Percentiles rank a stretch among this genome's conserved stretches.
These are phyloP conservation scores for Manihot esculenta DNA, from an alignment of 441 rosid species.

Conservation along the genomic window DNA sequence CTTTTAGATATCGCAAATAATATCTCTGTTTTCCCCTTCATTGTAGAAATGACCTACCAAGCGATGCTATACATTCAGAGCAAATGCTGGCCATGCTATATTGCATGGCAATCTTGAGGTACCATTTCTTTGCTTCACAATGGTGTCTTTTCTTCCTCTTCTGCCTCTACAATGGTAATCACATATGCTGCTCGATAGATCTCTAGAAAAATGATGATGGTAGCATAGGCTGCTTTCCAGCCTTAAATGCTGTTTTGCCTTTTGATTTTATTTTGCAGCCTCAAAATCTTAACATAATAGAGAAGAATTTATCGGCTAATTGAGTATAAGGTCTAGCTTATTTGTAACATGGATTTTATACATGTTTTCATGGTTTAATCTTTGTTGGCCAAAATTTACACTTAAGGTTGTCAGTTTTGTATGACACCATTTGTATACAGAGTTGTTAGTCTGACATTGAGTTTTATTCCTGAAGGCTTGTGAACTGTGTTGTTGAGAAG, in stretches of 20 bases:
- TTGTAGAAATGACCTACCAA: slow-evolving; percentile 44
- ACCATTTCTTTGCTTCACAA: slow-evolving; percentile 13
- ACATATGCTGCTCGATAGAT: not conserved
- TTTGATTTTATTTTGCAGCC: not conserved
- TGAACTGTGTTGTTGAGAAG: slow-evolving; percentile 88
- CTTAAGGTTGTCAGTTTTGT: not conserved
- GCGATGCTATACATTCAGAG: slow-evolving; percentile 60
- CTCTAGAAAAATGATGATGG: not conserved
- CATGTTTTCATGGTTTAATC: not conserved
- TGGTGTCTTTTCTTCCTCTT: not conserved
- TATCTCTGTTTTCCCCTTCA: not conserved
- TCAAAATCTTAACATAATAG: not conserved
- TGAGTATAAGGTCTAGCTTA: not conserved
- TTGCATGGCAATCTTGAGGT: slow-evolving; percentile 91
- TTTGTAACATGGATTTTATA: not conserved
- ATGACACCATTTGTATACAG: not conserved
- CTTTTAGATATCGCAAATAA: not conserved
- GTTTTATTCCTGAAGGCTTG: slow-evolving; percentile 64
- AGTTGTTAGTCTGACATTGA: not conserved
- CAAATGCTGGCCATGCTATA: slow-evolving; percentile 84
- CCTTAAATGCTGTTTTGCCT: not conserved
- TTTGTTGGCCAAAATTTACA: not conserved
- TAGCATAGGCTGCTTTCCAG: not conserved
- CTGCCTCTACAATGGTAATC: not conserved
- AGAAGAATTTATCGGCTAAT: not conserved